Conservation (phyloP, 1,139 yeast genomes). For the Blastobotrys arbuscula region DNA sequence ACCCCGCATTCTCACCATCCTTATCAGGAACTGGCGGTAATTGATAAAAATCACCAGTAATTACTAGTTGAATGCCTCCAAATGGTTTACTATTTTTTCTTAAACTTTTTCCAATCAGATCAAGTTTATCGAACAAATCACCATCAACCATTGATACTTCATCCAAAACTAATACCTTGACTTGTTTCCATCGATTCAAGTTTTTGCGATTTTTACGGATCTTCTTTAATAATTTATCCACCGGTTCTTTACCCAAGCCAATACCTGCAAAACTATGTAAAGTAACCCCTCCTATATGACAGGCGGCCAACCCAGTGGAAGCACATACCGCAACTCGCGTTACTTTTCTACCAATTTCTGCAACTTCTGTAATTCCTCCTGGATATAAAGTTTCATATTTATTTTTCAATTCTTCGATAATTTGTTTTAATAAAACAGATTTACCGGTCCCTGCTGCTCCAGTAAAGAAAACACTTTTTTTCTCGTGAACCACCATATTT, state of each 20-base stretch:
- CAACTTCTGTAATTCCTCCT: constrained; percentile 11
- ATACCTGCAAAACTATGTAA: constrained; percentile 74
- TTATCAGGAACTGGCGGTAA: constrained; percentile 61
- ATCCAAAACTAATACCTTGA: constrained; percentile 65
- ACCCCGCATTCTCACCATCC: constrained; percentile 12
- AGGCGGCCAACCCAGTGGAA: constrained; percentile 89
- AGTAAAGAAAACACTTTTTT: constrained; percentile 42
- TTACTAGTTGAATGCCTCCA: constrained; percentile 76
- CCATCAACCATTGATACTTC: constrained; percentile 85
- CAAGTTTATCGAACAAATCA: constrained; percentile 55
- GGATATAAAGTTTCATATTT: constrained; percentile 20
- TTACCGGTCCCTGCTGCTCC: constrained; percentile 32
- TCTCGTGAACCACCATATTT: constrained; percentile 52
- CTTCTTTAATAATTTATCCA: constrained; percentile 40
- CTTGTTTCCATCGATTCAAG: constrained; percentile 52
- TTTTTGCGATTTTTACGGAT: constrained; percentile 42
- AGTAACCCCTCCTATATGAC: constrained; percentile 82
- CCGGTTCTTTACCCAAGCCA: constrained; percentile 61
- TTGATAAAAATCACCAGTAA: constrained; percentile 84
- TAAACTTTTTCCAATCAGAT: constrained; percentile 48
- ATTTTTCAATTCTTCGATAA: constrained; percentile 58
- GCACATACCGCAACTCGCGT: constrained; percentile 73
- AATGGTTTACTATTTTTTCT: constrained; percentile 40
- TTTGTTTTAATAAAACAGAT: constrained; percentile 44
- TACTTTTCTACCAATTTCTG: constrained; percentile 9